Evolutionary conservation across 2,329 filamentous ascomycete genomes (phyloP), one percentile per base, ranked within the genome.

Genomic region (Fusarium sp.): DNA sequence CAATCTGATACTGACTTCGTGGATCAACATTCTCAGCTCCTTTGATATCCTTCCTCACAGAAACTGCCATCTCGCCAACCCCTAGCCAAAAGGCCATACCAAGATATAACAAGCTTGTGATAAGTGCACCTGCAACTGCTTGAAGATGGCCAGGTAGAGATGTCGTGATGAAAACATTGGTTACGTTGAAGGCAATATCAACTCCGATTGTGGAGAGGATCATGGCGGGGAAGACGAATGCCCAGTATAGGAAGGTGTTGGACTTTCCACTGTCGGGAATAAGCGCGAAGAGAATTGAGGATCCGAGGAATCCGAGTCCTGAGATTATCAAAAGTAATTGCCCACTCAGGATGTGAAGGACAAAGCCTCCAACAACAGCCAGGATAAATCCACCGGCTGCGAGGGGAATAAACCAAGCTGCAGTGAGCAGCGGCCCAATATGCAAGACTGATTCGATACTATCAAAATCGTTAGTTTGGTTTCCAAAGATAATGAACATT

Each of bases 131-230:
- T 0, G 91, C 92, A 0, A 93, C 82, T 0, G 91, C 91, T 76
- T 95, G 92, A 51, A 89, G 84, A 14, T 86, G 84, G 7, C 83
- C 83, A 0, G 91, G 90, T 67, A 94, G 82, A 16, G 86, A 87
- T 0, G 91, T 93, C 0, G 91, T 93, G 77, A 93, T 91, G 79
- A 92, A 94, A 62, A 94, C 86, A 73, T 91, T 94, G 19, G 89
- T 87, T 2, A 94, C 86, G 74, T 91, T 93, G 80, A 90, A 94
- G 9, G 88, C 89, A 57, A 94, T 88, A 74, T 95, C 92, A 62
- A 94, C 89, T 19, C 90, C 91, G 34, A 94, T 82, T 0, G 92
- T 94, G 14, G 85, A 86, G 67, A 89, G 88, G 6, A 91, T 77
- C 89, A 91, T 91, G 56, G 88, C 81, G 0, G 91, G 90, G 74